phyloP scores from a whole-genome alignment of 2,329 filamentous ascomycete species.

The Chrysosporium keratinophilum region DNA sequence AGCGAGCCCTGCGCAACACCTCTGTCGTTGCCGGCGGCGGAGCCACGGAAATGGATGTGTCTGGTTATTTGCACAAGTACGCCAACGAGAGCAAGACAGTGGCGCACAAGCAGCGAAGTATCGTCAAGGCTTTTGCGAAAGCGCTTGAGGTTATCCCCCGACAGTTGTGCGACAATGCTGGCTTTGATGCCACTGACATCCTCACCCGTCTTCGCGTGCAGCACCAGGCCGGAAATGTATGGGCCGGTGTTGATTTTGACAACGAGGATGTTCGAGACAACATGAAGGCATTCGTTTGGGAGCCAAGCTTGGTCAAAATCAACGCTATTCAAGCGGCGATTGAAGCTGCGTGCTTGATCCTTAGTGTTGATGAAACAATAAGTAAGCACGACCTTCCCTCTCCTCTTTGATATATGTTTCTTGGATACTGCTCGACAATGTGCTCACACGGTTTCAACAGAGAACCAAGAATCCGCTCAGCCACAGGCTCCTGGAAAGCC shows the following conservation, averaged over 20 bases:
- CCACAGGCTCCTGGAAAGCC: conserved; percentile 70
- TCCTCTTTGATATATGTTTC: background rate
- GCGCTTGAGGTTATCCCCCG: conserved; percentile 92
- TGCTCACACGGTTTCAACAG: conserved; percentile 26
- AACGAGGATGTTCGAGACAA: conserved; percentile 90
- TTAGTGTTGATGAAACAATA: conserved; percentile 97
- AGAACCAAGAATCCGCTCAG: conserved; percentile 83
- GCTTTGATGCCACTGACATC: conserved; percentile 96
- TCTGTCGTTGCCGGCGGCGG: conserved; percentile 92
- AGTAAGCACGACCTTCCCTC: conserved; percentile 41
- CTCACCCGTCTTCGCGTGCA: conserved; percentile 92
- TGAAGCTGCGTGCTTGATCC: conserved; percentile 87
- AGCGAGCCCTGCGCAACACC: conserved; percentile 90
- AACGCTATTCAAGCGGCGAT: conserved; percentile 95
- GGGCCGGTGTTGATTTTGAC: conserved; percentile 92
- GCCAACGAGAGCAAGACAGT: conserved; percentile 71
- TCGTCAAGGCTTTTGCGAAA: conserved; percentile 97
- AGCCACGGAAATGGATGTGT: conserved; percentile 92
- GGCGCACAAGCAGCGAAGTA: conserved; percentile 86
- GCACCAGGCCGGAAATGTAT: conserved; percentile 83
- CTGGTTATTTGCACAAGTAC: conserved; percentile 81
- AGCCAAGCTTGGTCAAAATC: conserved; percentile 89
- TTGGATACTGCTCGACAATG: background rate
- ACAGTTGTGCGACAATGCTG: conserved; percentile 96
- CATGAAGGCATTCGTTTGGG: conserved; percentile 94